Base-by-base conservation (phyloP, 2,329 filamentous ascomycete genomes). In the Fusarium cicatricum region DNA sequence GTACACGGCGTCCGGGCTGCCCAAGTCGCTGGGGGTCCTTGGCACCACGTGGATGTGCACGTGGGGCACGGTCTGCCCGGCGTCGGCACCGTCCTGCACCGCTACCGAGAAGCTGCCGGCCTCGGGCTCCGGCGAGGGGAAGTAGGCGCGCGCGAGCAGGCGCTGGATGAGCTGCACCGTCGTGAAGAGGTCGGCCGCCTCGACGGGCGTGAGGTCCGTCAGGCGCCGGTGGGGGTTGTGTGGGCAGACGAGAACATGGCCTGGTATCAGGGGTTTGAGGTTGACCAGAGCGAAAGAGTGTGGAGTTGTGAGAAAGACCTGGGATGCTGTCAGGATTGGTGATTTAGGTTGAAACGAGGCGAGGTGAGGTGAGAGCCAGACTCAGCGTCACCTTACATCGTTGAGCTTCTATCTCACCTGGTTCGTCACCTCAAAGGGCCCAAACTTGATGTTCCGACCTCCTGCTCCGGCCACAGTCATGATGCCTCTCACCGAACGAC, bases 41-140 rank as follows among this genome's bases (percentile, higher is more conserved):
- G 93, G 93, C 48, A 97, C 94, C 42, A 97, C 85, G 77, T 99
- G 95, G 21, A 92, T 90, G 77, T 99, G 95, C 12, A 97, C 87
- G 77, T 99, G 95, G 9, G 91, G 82, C 38, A 99, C 94, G 52
- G 92, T 97, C 82, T 99, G 95, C 0, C 95, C 95, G 1, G 95
- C 92, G 55, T 92, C 91, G 28, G 82, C 79, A 16, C 95, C 95
- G 74, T 99, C 95, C 74, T 99, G 95, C n/a, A 99, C 84, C 0
- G 94, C 93, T 43, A 99, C 88, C 71, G 97, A 98, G 77, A 98
- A 89, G 55, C 91, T 90, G 10, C 90, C 86, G 6, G 86, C 89
- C 29, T 82, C 75, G 10, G 75, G 71, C 36, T 67, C 84, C 82
- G 59, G 86, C 74, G 26, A 80, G 9, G 68, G 61, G 63, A 88